Base-by-base conservation (phyloP, 495 filamentous ascomycete genomes). In the Penicillium coffeae region DNA sequence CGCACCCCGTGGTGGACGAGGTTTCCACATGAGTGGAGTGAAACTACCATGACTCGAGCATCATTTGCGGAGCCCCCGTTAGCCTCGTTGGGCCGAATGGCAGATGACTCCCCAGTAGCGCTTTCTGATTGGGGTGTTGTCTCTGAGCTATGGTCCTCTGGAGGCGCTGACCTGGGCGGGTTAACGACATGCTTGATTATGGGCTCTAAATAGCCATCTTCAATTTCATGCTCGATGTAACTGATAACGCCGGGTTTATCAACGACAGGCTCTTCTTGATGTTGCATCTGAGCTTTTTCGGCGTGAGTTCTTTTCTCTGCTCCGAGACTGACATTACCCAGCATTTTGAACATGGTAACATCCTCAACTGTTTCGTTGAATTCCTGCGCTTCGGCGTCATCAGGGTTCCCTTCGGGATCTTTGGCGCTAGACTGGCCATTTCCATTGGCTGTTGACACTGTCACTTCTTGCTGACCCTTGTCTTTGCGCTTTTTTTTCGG, bases 21-120 rank as follows among this genome's bases (percentile, higher is more conserved):
- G 59, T 96, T 97, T 45, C 93, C 93, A 65, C 93, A 98, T 15
- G 91, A 96, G 64, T 98, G 93, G 39, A 98, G 86, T 0, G 93
- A 97, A 2, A 96, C 84, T 18, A 94, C 85, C 82, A 96, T 88
- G 25, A 95, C 71, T 22, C 73, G 75, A 3, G 69, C 56, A 30
- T 73, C 59, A 35, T 33, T 54, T 10, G 50, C 43, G 20, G 1
- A 8, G 20, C 46, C 55, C 45, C 38, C 57, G 37, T 8, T 45
- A 22, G 19, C 48, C 38, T n/a, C n/a, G n/a, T n/a, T 16, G 54
- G 19, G 42, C 33, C 13, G 44, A 27, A 3, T n/a, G n/a, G 38
- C 20, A 6, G 44, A 21, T 43, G 36, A 22, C 38, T 52, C 41
- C 6, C 54, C 55, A n/a, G 48, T 30, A 10, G 5, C 4, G 25